Evolutionary conservation across 306 rosid species (phyloP).

Genomic region (Medicago ruthenica): DNA sequence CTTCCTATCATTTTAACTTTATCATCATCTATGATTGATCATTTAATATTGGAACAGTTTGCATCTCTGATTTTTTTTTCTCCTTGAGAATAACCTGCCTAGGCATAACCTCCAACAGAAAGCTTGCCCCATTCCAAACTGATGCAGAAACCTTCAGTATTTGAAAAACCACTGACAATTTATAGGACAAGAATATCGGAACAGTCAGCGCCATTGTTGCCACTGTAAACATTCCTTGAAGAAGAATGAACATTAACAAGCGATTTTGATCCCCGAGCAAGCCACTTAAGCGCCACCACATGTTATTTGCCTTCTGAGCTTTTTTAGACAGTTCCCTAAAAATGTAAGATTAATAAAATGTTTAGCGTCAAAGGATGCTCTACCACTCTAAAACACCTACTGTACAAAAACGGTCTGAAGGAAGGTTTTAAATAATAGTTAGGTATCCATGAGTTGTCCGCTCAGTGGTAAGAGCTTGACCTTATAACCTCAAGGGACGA

Average conservation of each 20-base stretch:
- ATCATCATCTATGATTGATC: constrained; percentile 39
- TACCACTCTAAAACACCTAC: background rate
- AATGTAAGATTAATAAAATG: background rate
- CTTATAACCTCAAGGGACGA: background rate
- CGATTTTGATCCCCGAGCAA: constrained; percentile 95
- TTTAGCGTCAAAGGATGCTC: background rate
- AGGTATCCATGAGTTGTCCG: background rate
- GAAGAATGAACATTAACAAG: constrained; percentile 69
- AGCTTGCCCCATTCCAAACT: constrained; percentile 94
- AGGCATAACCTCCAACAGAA: constrained; percentile 94
- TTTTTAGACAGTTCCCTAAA: constrained; percentile 88
- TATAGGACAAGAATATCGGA: constrained; percentile 86
- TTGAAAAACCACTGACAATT: constrained; percentile 73
- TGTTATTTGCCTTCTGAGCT: constrained; percentile 88
- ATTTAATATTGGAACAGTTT: constrained; percentile 44
- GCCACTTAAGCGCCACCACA: constrained; percentile 95
- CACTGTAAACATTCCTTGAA: constrained; percentile 82
- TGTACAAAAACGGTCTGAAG: background rate
- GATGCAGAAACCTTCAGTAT: constrained; percentile 86
- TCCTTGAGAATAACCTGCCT: constrained; percentile 88
- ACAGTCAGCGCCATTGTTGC: constrained; percentile 91
- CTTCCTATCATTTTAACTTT: constrained; percentile 9
- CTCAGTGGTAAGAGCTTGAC: background rate
- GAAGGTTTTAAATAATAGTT: background rate
- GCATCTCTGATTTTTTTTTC: constrained; percentile 71